Conservation (phyloP, 495 filamentous ascomycete species). For the Penicillium subrubescens region DNA sequence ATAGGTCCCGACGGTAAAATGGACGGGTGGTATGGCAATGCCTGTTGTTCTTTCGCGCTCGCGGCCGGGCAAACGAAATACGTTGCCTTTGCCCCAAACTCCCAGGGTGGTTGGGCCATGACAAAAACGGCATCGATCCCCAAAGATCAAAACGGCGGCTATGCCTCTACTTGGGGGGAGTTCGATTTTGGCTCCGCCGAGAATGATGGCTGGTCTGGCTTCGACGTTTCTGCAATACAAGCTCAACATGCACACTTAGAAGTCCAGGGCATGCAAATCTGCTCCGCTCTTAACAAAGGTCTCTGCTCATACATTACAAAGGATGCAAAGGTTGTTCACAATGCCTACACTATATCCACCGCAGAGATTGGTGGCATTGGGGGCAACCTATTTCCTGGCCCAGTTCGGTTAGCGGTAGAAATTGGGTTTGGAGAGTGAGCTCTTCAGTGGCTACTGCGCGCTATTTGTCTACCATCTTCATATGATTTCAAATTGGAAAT, state of each 20-base stretch:
- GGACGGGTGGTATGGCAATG: not conserved
- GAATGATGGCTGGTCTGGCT: not conserved
- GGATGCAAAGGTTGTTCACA: not conserved
- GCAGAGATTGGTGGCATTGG: not conserved
- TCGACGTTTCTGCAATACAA: not conserved
- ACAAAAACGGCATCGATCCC: not conserved
- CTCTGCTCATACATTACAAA: not conserved
- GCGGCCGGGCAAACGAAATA: not conserved
- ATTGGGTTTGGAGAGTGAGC: not conserved
- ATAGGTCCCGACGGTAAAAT: not conserved
- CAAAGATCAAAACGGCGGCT: not conserved
- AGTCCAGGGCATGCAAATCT: not conserved
- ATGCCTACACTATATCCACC: not conserved
- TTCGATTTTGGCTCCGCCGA: not conserved
- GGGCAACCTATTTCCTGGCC: not conserved
- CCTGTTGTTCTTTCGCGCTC: not conserved
- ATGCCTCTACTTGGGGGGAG: not conserved
- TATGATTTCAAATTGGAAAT: too few species aligned
- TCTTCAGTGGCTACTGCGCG: too few species aligned
- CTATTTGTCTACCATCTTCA: too few species aligned
- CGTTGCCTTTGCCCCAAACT: not conserved
- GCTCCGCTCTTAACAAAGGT: not conserved
- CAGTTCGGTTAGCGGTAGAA: not conserved
- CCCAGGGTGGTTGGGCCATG: not conserved
- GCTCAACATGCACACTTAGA: not conserved